Base-by-base conservation (phyloP, 2,329 filamentous ascomycete genomes). In the Fusarium floridanum region DNA sequence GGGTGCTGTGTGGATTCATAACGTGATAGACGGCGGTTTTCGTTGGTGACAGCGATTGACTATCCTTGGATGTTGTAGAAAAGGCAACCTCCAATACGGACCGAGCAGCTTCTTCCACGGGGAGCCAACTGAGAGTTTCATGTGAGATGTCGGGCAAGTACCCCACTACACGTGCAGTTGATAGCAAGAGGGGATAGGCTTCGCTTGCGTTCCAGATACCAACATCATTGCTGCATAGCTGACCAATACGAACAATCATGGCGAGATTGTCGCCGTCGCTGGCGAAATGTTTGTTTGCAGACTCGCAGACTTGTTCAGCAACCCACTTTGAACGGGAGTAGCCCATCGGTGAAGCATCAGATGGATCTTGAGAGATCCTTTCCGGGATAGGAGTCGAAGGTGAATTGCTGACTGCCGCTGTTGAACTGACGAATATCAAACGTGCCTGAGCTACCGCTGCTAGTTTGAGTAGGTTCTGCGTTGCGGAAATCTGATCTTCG, bases 191-290 rank as follows among this genome's bases (percentile, higher is more conserved):
- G 0, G 89, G 86, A 24, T 89, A 88, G 0, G 87, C 88, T 70
- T 89, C 88, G 0, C 82, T 85, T 5, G 78, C 77, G 71, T 88
- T 89, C 88, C 88, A 90, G 4, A 86, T 75, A 2, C 87, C 88
- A n/a, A 81, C 71, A 2, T 79, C 61, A 71, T 89, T 87, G 2
- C 84, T 87, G 16, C 87, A 84, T 16, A 90, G 84, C 73, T 89
- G 88, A 0, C 88, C 88, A 1, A 89, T 82, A 1, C 88, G 82
- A 6, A 88, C 72, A 8, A 87, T 81, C 5, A 82, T 79, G 4
- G 71, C 20, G 0, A 39, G 1, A 7, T 24, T 17, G 8, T 22
- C 32, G 6, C 27, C n/a, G 0, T 12, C 24, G 2, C 7, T 29
- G 7, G 17, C 7, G 2, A 81, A 73, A 2, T 71, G 69, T 6